phyloP scores from a whole-genome alignment of 352 stramenopile species.

The Heterotrichella gracilis region DNA sequence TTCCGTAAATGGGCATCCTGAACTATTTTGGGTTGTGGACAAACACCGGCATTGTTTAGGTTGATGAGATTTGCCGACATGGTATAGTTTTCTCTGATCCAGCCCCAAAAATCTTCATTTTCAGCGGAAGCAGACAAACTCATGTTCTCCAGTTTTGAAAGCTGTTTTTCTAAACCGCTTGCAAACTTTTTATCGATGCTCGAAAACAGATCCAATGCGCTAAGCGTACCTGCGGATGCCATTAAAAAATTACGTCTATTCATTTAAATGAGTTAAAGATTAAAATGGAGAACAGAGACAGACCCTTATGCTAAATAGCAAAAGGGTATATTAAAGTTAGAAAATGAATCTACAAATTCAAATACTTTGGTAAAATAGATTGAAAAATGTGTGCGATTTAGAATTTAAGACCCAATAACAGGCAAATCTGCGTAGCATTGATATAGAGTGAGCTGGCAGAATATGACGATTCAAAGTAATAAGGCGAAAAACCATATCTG shows the following conservation, averaged over 20 bases:
- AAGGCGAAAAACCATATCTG: background rate
- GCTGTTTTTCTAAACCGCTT: background rate
- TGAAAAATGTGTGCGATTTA: background rate
- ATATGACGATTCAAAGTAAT: background rate
- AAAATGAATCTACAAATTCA: background rate
- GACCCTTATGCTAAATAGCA: too few relatives aligned
- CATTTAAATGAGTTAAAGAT: too few relatives aligned
- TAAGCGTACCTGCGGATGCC: background rate
- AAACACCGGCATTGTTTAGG: background rate
- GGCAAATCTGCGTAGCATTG: background rate
- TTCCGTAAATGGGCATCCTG: background rate
- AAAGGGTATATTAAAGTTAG: background rate
- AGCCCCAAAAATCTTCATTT: slow-evolving; percentile 5
- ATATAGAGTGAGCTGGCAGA: background rate
- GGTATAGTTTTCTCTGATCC: background rate
- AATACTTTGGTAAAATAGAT: background rate
- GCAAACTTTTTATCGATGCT: background rate
- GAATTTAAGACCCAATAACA: background rate
- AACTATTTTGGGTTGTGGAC: background rate
- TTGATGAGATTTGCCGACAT: background rate
- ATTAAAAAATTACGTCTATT: slow-evolving; percentile 7
- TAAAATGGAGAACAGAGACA: too few relatives aligned
- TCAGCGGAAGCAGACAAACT: background rate
- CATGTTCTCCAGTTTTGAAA: background rate
- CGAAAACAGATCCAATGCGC: background rate